phyloP scores from a whole-genome alignment of 192 early-diverging fungal species.

The Cladochytrium replicatum region DNA sequence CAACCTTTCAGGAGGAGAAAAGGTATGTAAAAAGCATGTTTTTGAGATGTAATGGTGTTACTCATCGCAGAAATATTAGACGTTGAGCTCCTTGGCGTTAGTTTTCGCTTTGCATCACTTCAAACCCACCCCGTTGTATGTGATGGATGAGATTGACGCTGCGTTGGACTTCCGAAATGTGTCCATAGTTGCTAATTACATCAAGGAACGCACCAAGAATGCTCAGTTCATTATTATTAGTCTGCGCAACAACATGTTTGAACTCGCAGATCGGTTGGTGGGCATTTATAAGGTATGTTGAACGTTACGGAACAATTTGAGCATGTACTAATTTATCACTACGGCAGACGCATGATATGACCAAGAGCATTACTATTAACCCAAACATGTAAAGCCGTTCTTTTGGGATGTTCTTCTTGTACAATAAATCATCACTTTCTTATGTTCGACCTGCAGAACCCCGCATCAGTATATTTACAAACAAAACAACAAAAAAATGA shows the following conservation, averaged over 20 bases:
- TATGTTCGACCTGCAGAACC: too few relatives aligned
- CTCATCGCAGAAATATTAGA: slow-evolving; percentile 42
- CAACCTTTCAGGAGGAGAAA: slow-evolving; percentile 98
- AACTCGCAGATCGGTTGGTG: slow-evolving; percentile 93
- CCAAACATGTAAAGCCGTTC: slow-evolving; percentile 28
- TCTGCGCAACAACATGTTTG: slow-evolving; percentile 99
- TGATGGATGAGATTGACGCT: slow-evolving; percentile 99
- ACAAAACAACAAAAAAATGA: too few relatives aligned
- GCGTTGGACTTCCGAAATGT: slow-evolving; percentile 98
- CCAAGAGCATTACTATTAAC: slow-evolving; percentile 69
- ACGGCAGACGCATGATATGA: slow-evolving; percentile 65
- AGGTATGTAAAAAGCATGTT: slow-evolving; percentile 45
- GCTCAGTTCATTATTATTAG: slow-evolving; percentile 99
- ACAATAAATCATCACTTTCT: too few relatives aligned
- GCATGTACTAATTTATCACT: not conserved
- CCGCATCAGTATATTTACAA: too few relatives aligned
- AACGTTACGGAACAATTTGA: not conserved
- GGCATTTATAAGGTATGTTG: slow-evolving; percentile 84
- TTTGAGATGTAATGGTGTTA: not conserved
- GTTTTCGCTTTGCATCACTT: slow-evolving; percentile 99
- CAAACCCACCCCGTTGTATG: slow-evolving; percentile 98
- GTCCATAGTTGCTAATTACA: slow-evolving; percentile 97
- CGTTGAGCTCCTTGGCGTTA: slow-evolving; percentile 92
- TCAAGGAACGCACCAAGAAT: slow-evolving; percentile 92
- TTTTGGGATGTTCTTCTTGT: too few relatives aligned